Conservation (phyloP, 208 protist species). For the Acanthamoeba sp. region DNA sequence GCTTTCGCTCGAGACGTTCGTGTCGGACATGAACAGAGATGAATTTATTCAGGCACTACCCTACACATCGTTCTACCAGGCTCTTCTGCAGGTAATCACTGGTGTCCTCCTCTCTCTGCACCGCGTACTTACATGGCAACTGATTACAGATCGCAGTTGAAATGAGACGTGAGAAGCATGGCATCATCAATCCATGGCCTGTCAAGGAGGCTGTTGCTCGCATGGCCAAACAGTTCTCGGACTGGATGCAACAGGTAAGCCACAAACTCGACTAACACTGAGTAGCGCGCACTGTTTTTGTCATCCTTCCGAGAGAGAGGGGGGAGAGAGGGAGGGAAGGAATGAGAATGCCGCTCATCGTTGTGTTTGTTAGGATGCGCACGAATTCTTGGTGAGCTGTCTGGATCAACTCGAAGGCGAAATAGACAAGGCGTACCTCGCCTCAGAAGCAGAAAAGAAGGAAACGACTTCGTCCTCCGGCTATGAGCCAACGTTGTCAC, state of each 20-base stretch:
- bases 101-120: not conserved
- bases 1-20: constrained; percentile 20
- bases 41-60: constrained; percentile 5
- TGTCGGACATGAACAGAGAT: constrained; percentile 37
- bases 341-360: not conserved
- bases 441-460: not conserved
- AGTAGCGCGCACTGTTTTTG: too few relatives aligned
- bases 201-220: constrained; percentile 51
- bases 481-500: not conserved
- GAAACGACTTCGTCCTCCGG: too few relatives aligned
- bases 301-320: too few relatives aligned
- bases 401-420: constrained; percentile 41
- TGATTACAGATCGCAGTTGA: constrained; percentile 28
- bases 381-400: constrained; percentile 45
- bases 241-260: constrained; percentile 39
- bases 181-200: constrained; percentile 48
- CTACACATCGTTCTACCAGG: constrained; percentile 37
- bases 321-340: too few relatives aligned
- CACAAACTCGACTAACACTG: not conserved
- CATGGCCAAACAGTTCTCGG: constrained; percentile 6
- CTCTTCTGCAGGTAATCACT: not conserved
- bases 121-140: not conserved
- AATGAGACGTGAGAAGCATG: constrained; percentile 26
- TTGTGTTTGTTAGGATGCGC: not conserved
- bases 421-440: not conserved